A percentile compares a stretch with the other conserved stretches of the same genome.
Conservation (phyloP, 495 filamentous ascomycete genomes). For the Podospora pseudocomata region DNA sequence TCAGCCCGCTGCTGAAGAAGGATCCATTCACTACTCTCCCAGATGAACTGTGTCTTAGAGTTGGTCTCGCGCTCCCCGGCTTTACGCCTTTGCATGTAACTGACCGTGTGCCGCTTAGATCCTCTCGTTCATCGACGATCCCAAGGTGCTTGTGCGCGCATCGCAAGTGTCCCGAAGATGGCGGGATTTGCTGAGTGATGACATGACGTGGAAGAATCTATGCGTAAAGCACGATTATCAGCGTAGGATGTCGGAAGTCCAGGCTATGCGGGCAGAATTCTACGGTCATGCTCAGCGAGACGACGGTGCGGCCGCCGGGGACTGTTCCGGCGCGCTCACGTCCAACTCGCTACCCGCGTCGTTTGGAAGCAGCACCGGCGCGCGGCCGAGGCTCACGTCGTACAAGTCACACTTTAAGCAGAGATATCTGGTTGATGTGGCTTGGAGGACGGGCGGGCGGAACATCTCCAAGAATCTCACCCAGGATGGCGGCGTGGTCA, state of each 20-base stretch:
- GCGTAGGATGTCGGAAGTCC: conserved; percentile 47
- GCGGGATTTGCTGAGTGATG: conserved; percentile 89
- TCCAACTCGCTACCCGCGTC: conserved; percentile 28
- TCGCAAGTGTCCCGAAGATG: conserved; percentile 91
- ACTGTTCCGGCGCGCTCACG: conserved; percentile 38
- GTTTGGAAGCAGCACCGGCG: conserved; percentile 35
- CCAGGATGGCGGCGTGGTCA: conserved; percentile 94
- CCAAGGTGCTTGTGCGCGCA: conserved; percentile 83
- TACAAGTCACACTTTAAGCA: conserved; percentile 98
- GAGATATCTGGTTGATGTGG: conserved; percentile 92
- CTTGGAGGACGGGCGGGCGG: conserved; percentile 85
- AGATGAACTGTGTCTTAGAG: conserved; percentile 85
- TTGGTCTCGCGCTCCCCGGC: conserved; percentile 30
- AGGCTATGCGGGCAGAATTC: conserved; percentile 28
- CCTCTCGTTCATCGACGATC: conserved; percentile 90
- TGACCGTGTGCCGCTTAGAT: conserved; percentile 51
- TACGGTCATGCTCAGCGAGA: conserved; percentile 25
- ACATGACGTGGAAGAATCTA: conserved; percentile 96
- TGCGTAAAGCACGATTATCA: conserved; percentile 91
- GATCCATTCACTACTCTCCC: conserved; percentile 89
- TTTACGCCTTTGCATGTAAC: neutral
- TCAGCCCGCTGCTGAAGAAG: conserved; percentile 88
- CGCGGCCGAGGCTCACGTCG: conserved; percentile 52
- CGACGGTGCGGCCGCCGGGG: conserved; percentile 30
- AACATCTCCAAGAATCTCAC: conserved; percentile 79